phyloP scores from a whole-genome alignment of 495 filamentous ascomycete genomes.

The Penicillium alfredii region DNA sequence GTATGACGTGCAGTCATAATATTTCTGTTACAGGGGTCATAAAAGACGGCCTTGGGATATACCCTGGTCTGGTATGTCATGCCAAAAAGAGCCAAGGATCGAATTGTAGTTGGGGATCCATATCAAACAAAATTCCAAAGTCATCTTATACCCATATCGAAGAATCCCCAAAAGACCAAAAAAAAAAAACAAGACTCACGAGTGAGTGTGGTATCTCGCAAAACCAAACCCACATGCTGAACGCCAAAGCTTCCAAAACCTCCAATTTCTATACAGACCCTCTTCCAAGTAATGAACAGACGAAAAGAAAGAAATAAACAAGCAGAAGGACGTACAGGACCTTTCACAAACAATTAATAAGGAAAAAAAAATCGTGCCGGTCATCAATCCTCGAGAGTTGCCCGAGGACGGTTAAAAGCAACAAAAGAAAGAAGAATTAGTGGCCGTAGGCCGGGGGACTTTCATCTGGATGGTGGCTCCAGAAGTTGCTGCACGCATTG shows the following conservation, averaged over 20 bases:
- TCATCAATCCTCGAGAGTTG: too few relatives aligned
- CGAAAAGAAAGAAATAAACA: constrained; percentile 11
- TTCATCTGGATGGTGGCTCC: constrained; percentile 37
- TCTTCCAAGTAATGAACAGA: constrained; percentile 19
- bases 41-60: too few relatives aligned
- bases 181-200: constrained; percentile 14
- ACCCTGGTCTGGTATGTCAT: too few relatives aligned
- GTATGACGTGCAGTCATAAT: too few relatives aligned
- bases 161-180: constrained; percentile 4
- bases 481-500: constrained; percentile 35
- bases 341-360: too few relatives aligned
- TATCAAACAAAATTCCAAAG: too few relatives aligned
- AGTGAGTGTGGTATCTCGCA: constrained; percentile 26
- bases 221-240: constrained; percentile 12
- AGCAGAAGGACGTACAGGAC: too few relatives aligned
- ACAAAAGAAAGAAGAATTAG: constrained; percentile 21
- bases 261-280: constrained; percentile 25
- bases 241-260: constrained; percentile 10
- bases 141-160: constrained; percentile 6
- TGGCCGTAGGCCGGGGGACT: constrained; percentile 43
- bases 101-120: too few relatives aligned
- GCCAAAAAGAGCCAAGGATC: too few relatives aligned
- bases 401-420: too few relatives aligned
- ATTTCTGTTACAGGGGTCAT: too few relatives aligned
- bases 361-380: too few relatives aligned